These are phyloP conservation scores for Nicotiana benthamiana DNA, from an alignment of 257 asterid genomes.

Conservation along the genomic window DNA sequence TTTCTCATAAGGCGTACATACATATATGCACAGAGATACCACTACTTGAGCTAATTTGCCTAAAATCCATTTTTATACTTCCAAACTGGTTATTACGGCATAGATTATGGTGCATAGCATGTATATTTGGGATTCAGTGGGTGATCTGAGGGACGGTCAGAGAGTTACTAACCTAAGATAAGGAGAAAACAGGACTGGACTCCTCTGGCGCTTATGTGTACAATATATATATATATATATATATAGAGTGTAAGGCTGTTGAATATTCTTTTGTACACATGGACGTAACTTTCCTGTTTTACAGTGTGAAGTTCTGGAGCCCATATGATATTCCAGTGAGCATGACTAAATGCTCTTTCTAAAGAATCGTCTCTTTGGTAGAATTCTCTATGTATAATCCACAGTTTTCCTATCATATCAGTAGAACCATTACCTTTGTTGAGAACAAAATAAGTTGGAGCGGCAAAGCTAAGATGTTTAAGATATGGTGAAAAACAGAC, in stretches of 20 bases:
- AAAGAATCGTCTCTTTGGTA: neutral
- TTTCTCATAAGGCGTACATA: neutral
- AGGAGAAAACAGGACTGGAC: neutral
- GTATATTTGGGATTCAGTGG: neutral
- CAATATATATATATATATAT: neutral
- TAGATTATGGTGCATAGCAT: neutral
- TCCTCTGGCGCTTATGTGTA: neutral
- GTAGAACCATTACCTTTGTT: neutral
- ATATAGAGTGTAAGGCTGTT: neutral
- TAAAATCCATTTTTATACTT: neutral
- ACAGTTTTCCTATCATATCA: neutral
- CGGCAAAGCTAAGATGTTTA: neutral
- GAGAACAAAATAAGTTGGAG: neutral
- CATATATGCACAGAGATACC: neutral
- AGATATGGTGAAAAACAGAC: neutral
- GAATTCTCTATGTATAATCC: neutral
- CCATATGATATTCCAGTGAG: neutral
- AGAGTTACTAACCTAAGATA: neutral
- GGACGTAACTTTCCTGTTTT: neutral
- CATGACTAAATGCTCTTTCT: neutral
- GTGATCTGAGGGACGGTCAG: neutral
- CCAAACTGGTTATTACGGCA: neutral
- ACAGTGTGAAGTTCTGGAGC: neutral
- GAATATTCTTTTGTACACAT: neutral
- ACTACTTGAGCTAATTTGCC: neutral